These are phyloP conservation scores for Scutellaria galericulata DNA, from an alignment of 257 asterid species.

Conservation along the genomic window DNA sequence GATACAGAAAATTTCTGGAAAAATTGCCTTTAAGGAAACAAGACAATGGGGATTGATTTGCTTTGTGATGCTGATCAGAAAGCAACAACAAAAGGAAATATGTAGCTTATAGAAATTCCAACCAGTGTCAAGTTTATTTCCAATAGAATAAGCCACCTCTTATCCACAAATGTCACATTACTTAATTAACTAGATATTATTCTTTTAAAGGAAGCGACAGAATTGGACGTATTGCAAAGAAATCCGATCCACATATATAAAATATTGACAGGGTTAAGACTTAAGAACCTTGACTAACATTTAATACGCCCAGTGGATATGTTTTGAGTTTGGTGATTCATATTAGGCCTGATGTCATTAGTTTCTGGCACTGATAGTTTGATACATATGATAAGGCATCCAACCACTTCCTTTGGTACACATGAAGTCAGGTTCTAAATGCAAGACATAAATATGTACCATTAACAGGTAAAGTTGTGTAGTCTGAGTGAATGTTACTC, in stretches of 20 bases:
- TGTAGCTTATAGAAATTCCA: neutral
- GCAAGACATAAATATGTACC: slow-evolving; percentile 6
- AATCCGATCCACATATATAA: neutral
- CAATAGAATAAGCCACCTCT: neutral
- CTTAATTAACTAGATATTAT: neutral
- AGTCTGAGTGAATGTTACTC: slow-evolving; percentile 47
- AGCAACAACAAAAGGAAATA: slow-evolving; percentile 16
- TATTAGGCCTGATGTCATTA: slow-evolving; percentile 5
- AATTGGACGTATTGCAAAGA: slow-evolving; percentile 1
- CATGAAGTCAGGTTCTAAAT: slow-evolving; percentile 13
- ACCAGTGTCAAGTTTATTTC: slow-evolving; percentile 1
- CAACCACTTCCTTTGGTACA: neutral
- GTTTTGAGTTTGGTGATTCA: neutral
- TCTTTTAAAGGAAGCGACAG: neutral
- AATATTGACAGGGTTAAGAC: too few relatives aligned
- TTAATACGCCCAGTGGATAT: neutral
- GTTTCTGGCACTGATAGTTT: neutral
- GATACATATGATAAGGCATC: slow-evolving; percentile 13
- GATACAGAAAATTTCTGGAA: neutral
- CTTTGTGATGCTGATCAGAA: neutral
- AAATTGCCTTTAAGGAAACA: slow-evolving; percentile 1
- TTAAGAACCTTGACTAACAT: neutral
- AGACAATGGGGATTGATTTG: neutral
- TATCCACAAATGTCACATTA: neutral
- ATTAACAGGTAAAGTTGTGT: slow-evolving; percentile 13